Conservation (phyloP, 352 stramenopile species). For the Globisporangium rhizosaccharum region DNA sequence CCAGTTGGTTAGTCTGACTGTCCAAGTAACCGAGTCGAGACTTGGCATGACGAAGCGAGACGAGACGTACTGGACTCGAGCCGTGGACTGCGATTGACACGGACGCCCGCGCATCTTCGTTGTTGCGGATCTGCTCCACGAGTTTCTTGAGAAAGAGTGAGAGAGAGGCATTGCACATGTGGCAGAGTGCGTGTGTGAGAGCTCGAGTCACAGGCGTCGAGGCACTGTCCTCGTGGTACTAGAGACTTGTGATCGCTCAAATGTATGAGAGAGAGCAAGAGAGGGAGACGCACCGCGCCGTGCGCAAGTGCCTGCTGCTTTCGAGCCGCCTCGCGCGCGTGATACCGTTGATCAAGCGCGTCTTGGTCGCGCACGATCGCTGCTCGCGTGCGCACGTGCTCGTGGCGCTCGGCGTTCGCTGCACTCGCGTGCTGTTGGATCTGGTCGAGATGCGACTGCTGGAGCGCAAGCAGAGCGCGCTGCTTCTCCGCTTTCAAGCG, state of each 20-base stretch:
- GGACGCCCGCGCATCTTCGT: constrained; percentile 14
- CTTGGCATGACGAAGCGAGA: not conserved
- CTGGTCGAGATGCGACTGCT: constrained; percentile 26
- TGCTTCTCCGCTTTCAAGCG: constrained; percentile 17
- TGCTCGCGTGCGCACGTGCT: not conserved
- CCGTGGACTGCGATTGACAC: constrained; percentile 18
- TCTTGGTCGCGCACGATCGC: constrained; percentile 17
- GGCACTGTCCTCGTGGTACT: no score
- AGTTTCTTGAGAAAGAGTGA: constrained; percentile 5
- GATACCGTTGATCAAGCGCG: constrained; percentile 18
- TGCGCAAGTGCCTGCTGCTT: constrained; percentile 18
- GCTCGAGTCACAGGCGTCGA: not conserved
- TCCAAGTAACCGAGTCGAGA: not conserved
- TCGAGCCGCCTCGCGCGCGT: constrained; percentile 8
- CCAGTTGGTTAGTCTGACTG: not conserved
- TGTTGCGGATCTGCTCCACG: constrained; percentile 28
- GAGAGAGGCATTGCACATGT: not conserved
- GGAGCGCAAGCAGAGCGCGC: constrained; percentile 18
- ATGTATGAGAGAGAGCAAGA: not conserved
- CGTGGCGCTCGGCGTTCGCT: not conserved
- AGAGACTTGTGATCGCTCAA: no score
- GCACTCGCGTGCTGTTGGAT: constrained; percentile 17
- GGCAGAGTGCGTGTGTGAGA: not conserved
- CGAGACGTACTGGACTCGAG: constrained; percentile 20
- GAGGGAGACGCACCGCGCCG: constrained; percentile 9